Percentiles rank a stretch among this genome's conserved stretches.
Evolutionary conservation across 163 green algal species (phyloP).

Genomic region (Scenedesmus sp.): DNA sequence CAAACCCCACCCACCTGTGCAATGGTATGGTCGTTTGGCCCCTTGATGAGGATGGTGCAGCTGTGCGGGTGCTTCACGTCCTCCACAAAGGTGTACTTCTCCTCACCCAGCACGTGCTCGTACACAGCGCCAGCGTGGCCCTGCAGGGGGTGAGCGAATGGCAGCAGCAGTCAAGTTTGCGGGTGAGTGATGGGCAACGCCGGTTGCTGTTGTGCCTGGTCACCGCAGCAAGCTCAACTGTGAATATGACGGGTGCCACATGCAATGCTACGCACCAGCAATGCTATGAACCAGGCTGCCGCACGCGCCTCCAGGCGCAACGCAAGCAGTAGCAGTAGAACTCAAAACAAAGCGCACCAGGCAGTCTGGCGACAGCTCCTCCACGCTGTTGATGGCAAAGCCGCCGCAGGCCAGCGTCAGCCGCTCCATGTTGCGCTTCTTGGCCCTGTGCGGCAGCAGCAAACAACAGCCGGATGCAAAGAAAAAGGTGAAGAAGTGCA

Average conservation of each 20-base stretch:
- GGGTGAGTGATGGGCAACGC: neutral
- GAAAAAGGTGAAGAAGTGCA: neutral
- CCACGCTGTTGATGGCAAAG: constrained; percentile 81
- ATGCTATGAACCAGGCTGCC: neutral
- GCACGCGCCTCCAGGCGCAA: neutral
- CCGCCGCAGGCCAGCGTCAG: constrained; percentile 93
- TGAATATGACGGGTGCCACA: too few relatives aligned
- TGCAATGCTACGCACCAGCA: neutral
- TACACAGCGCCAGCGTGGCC: constrained; percentile 93
- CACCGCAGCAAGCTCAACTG: neutral
- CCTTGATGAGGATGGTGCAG: constrained; percentile 99
- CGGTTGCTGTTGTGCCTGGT: neutral
- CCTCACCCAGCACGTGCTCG: constrained; percentile 98
- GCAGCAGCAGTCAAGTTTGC: neutral
- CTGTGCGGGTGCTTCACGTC: constrained; percentile 90
- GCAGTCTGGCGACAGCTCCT: constrained; percentile 89
- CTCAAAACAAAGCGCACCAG: constrained; percentile 66
- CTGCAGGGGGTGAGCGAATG: neutral
- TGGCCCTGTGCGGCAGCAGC: constrained; percentile 73
- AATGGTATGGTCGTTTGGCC: constrained; percentile 94
- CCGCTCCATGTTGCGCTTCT: constrained; percentile 99
- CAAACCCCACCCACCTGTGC: constrained; percentile 85
- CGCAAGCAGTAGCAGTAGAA: neutral
- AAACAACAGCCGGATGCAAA: neutral
- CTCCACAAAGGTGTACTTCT: constrained; percentile 99